These are phyloP conservation scores for Malus hybrid DNA, from an alignment of 331 rosid species.

Conservation along the genomic window DNA sequence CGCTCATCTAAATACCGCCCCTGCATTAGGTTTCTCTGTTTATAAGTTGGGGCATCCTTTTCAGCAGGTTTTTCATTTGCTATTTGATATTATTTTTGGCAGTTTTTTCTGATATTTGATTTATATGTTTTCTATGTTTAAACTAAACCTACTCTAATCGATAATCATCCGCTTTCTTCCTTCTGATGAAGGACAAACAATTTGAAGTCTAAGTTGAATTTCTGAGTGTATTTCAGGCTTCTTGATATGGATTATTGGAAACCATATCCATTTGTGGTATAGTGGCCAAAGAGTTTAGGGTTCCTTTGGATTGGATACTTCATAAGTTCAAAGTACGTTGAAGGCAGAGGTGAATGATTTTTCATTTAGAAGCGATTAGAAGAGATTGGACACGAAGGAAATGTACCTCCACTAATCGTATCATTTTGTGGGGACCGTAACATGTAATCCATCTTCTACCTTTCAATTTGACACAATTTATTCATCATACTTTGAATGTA, in stretches of 20 bases:
- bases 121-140: not conserved
- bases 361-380: not conserved
- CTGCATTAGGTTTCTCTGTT: not conserved
- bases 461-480: too few relatives aligned
- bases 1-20: not conserved
- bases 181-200: too few relatives aligned
- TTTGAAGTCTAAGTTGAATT: not conserved
- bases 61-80: not conserved
- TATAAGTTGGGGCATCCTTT: conserved; percentile 8
- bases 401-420: too few relatives aligned
- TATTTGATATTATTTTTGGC: conserved; percentile 4
- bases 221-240: not conserved
- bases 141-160: not conserved
- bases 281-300: not conserved
- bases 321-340: not conserved
- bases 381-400: not conserved
- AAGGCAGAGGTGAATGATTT: not conserved
- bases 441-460: not conserved
- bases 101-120: not conserved
- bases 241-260: not conserved
- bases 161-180: too few relatives aligned
- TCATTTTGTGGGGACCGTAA: too few relatives aligned
- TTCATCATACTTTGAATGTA: too few relatives aligned
- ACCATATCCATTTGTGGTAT: not conserved
- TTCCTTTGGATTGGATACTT: not conserved